These are phyloP conservation scores for Chaetomium strumarium DNA, from an alignment of 2,329 filamentous ascomycete genomes.

Conservation along the genomic window DNA sequence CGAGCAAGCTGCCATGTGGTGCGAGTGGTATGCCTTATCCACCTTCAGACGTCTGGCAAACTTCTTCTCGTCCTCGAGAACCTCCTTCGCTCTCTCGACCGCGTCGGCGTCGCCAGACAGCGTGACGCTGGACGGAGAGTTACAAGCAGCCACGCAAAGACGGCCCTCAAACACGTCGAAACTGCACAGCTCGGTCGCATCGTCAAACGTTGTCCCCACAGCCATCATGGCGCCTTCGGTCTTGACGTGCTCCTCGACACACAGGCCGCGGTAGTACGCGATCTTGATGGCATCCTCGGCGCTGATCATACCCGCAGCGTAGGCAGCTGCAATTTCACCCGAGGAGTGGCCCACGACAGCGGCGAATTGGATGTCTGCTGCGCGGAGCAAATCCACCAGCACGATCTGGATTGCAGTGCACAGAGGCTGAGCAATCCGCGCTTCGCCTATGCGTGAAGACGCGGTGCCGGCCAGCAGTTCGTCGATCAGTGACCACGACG, in stretches of 20 bases:
- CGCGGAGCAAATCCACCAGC: slow-evolving; percentile 34
- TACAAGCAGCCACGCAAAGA: slow-evolving; percentile 30
- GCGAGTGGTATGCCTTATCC: slow-evolving; percentile 29
- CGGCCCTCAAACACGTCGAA: slow-evolving; percentile 26
- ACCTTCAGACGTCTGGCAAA: slow-evolving; percentile 24
- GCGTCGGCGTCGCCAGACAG: slow-evolving; percentile 29
- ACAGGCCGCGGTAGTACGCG: slow-evolving; percentile 43
- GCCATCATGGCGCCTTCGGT: slow-evolving; percentile 48
- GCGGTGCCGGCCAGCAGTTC: slow-evolving; percentile 8
- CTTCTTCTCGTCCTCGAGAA: slow-evolving; percentile 16
- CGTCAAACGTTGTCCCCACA: slow-evolving; percentile 34
- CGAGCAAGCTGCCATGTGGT: slow-evolving; percentile 25
- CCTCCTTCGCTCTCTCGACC: slow-evolving; percentile 9
- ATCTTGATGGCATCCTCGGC: slow-evolving; percentile 37
- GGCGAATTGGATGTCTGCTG: slow-evolving; percentile 28
- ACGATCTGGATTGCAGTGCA: slow-evolving; percentile 38
- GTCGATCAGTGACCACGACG: slow-evolving; percentile 13
- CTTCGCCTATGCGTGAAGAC: slow-evolving; percentile 16
- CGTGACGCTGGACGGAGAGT: slow-evolving; percentile 34
- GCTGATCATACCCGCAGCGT: slow-evolving; percentile 40
- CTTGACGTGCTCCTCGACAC: too few species aligned
- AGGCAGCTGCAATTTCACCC: slow-evolving; percentile 47
- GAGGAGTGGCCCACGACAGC: slow-evolving; percentile 43
- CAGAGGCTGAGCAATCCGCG: slow-evolving; percentile 29
- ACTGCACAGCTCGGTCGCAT: slow-evolving; percentile 28